Conservation (phyloP, 1,139 yeast species). For the Yamadazyma blattariae region DNA sequence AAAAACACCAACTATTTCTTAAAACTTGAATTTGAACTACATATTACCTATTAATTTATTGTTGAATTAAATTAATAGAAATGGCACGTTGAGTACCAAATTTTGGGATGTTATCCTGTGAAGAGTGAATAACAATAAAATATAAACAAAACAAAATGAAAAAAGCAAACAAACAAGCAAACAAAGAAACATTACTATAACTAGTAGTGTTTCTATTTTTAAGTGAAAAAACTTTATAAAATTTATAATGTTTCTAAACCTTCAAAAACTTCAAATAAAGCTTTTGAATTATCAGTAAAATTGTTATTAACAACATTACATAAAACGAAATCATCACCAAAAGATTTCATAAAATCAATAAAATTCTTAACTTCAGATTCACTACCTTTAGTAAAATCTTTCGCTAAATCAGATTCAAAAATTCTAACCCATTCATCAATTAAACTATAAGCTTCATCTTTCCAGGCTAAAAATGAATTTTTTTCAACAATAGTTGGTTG, state of each 20-base stretch:
- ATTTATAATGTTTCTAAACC: conserved; percentile 23
- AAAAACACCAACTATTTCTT: too few species aligned
- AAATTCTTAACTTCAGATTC: conserved; percentile 25
- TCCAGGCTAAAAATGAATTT: conserved; percentile 91
- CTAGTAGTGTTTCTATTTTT: too few species aligned
- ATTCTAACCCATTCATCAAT: conserved; percentile 77
- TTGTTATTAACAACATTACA: conserved; percentile 92
- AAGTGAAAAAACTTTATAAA: too few species aligned
- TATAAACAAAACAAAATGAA: conserved; percentile 6
- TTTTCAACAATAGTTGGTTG: conserved; percentile 94
- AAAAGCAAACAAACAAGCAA: conserved; percentile 5
- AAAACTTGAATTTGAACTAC: not conserved
- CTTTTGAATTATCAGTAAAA: conserved; percentile 50
- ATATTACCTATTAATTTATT: conserved; percentile 6
- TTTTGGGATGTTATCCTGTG: conserved; percentile 21
- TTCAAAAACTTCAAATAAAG: conserved; percentile 43
- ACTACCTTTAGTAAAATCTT: conserved; percentile 24
- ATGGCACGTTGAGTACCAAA: conserved; percentile 18
- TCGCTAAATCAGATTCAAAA: conserved; percentile 37
- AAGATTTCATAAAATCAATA: conserved; percentile 36
- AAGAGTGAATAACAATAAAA: conserved; percentile 19
- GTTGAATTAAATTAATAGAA: conserved; percentile 13
- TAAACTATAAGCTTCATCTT: conserved; percentile 87
- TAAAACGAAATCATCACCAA: conserved; percentile 49
- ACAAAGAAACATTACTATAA: too few species aligned